Percentiles rank a stretch among this genome's conserved stretches.
Evolutionary conservation across 1,139 yeast genomes (phyloP).

Genomic region (Meyerozyma elateridarum): DNA sequence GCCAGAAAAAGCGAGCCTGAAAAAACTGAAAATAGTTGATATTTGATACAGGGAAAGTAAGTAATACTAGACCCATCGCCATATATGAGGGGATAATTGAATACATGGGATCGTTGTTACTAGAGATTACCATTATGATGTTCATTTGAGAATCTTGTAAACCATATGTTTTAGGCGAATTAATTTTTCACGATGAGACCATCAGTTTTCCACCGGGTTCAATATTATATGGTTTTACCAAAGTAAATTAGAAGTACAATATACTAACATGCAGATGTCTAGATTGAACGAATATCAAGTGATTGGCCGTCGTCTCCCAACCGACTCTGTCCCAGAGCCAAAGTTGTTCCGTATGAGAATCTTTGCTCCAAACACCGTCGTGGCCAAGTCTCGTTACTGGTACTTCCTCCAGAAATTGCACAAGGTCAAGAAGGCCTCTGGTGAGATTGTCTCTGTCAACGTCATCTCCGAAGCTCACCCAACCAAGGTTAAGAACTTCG

Average conservation of each 20-base stretch:
- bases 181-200: too few relatives aligned
- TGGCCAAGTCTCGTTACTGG: conserved; percentile 99
- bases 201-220: too few relatives aligned
- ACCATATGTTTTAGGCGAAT: too few relatives aligned
- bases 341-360: conserved; percentile 99
- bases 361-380: conserved; percentile 98
- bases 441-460: conserved; percentile 96
- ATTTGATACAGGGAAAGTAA: conserved; percentile 4
- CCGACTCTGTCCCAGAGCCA: conserved; percentile 98
- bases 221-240: too few relatives aligned
- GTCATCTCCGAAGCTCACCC: conserved; percentile 92
- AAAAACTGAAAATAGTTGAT: conserved; percentile 5
- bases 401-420: conserved; percentile 98
- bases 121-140: too few relatives aligned
- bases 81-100: too few relatives aligned
- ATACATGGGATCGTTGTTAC: too few relatives aligned
- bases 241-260: too few relatives aligned
- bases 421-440: conserved; percentile 99
- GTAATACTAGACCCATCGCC: too few relatives aligned
- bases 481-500: conserved; percentile 99
- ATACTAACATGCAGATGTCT: conserved; percentile 41
- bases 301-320: conserved; percentile 99
- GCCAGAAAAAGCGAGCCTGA: conserved; percentile 4
- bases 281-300: conserved; percentile 99
- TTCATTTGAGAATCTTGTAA: too few relatives aligned